Conservation (phyloP, 2,329 filamentous ascomycete species). For the Scolecobasidium constrictum region DNA sequence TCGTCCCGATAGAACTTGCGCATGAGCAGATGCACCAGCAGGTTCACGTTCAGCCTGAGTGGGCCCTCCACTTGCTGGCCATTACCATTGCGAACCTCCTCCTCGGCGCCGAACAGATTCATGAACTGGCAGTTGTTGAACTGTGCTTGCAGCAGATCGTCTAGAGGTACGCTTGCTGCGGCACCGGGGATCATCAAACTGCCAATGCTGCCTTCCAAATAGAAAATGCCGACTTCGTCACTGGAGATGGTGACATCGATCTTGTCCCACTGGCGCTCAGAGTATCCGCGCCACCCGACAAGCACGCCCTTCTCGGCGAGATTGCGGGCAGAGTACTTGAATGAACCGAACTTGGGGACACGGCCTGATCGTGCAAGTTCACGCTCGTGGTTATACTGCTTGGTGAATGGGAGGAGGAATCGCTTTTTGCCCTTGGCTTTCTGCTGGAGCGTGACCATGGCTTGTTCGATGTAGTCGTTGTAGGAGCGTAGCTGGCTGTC, state of each 20-base stretch:
- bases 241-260: slow-evolving; percentile 91
- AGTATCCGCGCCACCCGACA: slow-evolving; percentile 79
- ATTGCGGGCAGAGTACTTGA: slow-evolving; percentile 87
- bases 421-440: slow-evolving; percentile 94
- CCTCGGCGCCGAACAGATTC: slow-evolving; percentile 74
- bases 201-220: slow-evolving; percentile 79
- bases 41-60: slow-evolving; percentile 86
- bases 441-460: slow-evolving; percentile 93
- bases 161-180: slow-evolving; percentile 76
- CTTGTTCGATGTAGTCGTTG: slow-evolving; percentile 98
- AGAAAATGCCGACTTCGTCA: slow-evolving; percentile 89
- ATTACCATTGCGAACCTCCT: slow-evolving; percentile 13
- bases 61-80: slow-evolving; percentile 19
- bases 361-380: slow-evolving; percentile 87
- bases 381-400: slow-evolving; percentile 96
- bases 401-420: slow-evolving; percentile 92
- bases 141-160: slow-evolving; percentile 90
- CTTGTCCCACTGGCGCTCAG: slow-evolving; percentile 75
- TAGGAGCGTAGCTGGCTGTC: slow-evolving; percentile 95
- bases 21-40: slow-evolving; percentile 92
- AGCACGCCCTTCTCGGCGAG: slow-evolving; percentile 90
- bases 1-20: slow-evolving; percentile 81
- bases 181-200: slow-evolving; percentile 95
- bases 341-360: slow-evolving; percentile 93
- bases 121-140: slow-evolving; percentile 97